phyloP scores from a whole-genome alignment of 2,329 filamentous ascomycete species.

The Colletotrichum plurivorum region DNA sequence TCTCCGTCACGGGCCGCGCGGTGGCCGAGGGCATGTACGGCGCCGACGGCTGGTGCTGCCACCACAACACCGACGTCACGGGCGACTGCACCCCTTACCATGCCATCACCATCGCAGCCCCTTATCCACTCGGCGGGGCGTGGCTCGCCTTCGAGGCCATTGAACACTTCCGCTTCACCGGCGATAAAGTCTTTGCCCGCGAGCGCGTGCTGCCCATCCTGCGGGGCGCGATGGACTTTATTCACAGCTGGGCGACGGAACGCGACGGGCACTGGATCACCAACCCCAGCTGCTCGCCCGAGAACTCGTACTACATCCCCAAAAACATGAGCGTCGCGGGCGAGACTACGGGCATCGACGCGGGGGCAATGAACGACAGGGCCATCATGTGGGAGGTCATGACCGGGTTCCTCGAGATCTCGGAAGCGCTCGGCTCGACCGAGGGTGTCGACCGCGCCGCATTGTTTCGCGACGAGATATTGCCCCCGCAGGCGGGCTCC shows the following conservation, averaged over 20 bases:
- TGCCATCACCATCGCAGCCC: slow-evolving; percentile 29
- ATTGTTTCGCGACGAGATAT: slow-evolving; percentile 25
- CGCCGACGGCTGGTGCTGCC: slow-evolving; percentile 51
- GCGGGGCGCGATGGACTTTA: slow-evolving; percentile 52
- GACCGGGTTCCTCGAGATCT: slow-evolving; percentile 32
- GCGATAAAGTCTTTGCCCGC: slow-evolving; percentile 44
- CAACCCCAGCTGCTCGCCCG: slow-evolving; percentile 43
- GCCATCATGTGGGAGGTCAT: slow-evolving; percentile 39
- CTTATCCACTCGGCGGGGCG: slow-evolving; percentile 25
- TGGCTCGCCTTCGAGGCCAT: slow-evolving; percentile 42
- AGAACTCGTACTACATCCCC: slow-evolving; percentile 43
- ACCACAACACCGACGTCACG: slow-evolving; percentile 57
- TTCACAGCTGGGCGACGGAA: slow-evolving; percentile 53
- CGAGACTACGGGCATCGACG: slow-evolving; percentile 28
- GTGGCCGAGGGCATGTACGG: slow-evolving; percentile 53
- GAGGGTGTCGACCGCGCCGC: slow-evolving; percentile 25
- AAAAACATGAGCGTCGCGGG: slow-evolving; percentile 23
- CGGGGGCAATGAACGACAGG: slow-evolving; percentile 35
- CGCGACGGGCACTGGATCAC: slow-evolving; percentile 45
- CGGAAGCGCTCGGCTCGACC: slow-evolving; percentile 28
- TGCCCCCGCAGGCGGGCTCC: slow-evolving; percentile 22
- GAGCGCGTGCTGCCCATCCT: slow-evolving; percentile 48
- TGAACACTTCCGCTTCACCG: slow-evolving; percentile 54
- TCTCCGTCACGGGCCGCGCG: slow-evolving; percentile 49
- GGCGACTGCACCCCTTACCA: slow-evolving; percentile 38